Evolutionary conservation across 208 protist genomes (phyloP).

Genomic region (Tritrichomonas musculus): DNA sequence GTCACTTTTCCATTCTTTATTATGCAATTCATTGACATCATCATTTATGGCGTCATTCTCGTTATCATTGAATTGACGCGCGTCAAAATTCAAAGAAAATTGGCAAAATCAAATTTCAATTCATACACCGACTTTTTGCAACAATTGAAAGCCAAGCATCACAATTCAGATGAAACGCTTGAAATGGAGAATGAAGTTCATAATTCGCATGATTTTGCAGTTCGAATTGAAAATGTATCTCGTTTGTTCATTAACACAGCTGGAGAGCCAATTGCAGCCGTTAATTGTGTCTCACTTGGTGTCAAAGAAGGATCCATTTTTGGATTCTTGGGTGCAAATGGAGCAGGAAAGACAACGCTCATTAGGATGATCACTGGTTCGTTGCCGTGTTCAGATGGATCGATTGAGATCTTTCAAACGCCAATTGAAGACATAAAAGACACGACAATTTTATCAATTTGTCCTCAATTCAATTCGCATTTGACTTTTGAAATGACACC

Average conservation of each 20-base stretch:
- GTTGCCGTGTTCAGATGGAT: conserved; percentile 4
- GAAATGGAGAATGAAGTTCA: neutral
- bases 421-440: neutral
- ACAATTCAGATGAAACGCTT: neutral
- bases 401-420: neutral
- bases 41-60: neutral
- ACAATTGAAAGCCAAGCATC: neutral
- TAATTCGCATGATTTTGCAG: neutral
- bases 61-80: neutral
- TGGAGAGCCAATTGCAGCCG: neutral
- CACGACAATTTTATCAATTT: neutral
- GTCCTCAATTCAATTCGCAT: conserved; percentile 8
- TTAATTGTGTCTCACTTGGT: neutral
- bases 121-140: neutral
- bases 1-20: neutral
- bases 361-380: conserved; percentile 34
- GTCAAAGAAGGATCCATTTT: neutral
- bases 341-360: conserved; percentile 40
- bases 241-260: neutral
- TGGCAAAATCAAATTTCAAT: neutral
- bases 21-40: neutral
- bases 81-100: neutral
- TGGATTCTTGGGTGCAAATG: conserved; percentile 36
- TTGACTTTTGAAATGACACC: neutral
- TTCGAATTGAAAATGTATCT: neutral